Base-by-base conservation (phyloP, 2,329 filamentous ascomycete species). In the Colletotrichum chrysophilum region DNA sequence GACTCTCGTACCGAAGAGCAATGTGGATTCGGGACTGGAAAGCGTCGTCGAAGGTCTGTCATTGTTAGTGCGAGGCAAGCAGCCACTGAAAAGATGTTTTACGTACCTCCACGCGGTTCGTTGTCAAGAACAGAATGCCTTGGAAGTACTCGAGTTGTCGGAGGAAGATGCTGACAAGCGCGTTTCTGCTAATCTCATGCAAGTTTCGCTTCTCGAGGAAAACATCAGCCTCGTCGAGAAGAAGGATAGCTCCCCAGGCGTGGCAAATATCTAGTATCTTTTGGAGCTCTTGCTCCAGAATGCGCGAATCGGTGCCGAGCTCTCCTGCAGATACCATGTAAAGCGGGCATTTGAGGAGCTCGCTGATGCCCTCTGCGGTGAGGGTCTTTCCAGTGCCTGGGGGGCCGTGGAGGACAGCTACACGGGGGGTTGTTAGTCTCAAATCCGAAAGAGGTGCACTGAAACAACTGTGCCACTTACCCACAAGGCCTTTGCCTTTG, bases 131-230 rank as follows among this genome's bases (percentile, higher is more conserved):
- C 7, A 98, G 84, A 66, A 98, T 97, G 7, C 96, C 96, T 81
- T 97, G 94, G 86, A 97, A 98, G 83, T 98, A 98, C 84, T 98
- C 96, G 0, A 98, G 88, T 72, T 96, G 89, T 0, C 96, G 93
- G 4, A 98, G 87, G 87, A 98, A 98, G 80, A 98, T 95, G 82
- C 93, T 95, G 66, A 98, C 95, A 1, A 97, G 90, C 0, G 94
- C 94, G 79, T 98, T 98, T 74, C 95, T 93, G 81, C 96, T 93
- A 66, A 97, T 93, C 79, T 97, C 95, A 77, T 95, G 93, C 79
- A 95, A 93, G 60, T 95, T 94, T 3, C 95, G 92, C 83, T 95
- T 94, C 86, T 97, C 94, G 14, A 98, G 87, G 85, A 96, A 96
- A 7, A 96, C 93, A 79, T 96, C 94, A 2, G 94, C 95, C 85